Percentiles rank a stretch among this genome's conserved stretches.
Conservation (phyloP, 148 eudicot species). For the Fallopia convolvulus region DNA sequence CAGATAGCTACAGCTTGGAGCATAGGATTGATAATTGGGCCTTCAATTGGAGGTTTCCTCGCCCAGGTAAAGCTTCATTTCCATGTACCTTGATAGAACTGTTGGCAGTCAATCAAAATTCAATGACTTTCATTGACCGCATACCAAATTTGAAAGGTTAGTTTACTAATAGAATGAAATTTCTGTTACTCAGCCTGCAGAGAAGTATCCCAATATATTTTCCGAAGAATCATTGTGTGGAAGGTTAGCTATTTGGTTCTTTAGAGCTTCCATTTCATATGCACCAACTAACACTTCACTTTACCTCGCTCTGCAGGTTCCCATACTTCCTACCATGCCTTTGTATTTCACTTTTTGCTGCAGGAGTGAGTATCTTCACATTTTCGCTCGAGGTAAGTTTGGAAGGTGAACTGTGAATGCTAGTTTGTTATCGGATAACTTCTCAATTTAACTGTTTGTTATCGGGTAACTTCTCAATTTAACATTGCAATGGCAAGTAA, state of each 20-base stretch:
- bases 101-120: neutral
- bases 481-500: neutral
- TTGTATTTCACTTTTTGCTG: conserved; percentile 47
- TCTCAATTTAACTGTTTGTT: neutral
- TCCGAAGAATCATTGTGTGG: conserved; percentile 62
- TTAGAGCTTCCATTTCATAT: neutral
- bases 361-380: conserved; percentile 32
- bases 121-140: neutral
- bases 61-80: conserved; percentile 57
- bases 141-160: neutral
- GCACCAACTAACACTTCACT: neutral
- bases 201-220: conserved; percentile 64
- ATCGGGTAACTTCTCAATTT: neutral
- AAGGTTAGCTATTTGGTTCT: conserved; percentile 35
- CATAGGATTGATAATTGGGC: conserved; percentile 83
- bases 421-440: neutral
- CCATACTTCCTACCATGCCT: conserved; percentile 92
- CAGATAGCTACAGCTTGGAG: conserved; percentile 86
- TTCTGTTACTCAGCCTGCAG: conserved; percentile 63
- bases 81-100: neutral
- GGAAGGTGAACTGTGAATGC: neutral
- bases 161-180: neutral
- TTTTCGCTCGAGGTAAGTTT: conserved; percentile 77
- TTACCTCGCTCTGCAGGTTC: conserved; percentile 43
- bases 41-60: conserved; percentile 84